Evolutionary conservation across 768 basidiomycete species (phyloP).

Genomic region (Tricholoma bakamatsutake): DNA sequence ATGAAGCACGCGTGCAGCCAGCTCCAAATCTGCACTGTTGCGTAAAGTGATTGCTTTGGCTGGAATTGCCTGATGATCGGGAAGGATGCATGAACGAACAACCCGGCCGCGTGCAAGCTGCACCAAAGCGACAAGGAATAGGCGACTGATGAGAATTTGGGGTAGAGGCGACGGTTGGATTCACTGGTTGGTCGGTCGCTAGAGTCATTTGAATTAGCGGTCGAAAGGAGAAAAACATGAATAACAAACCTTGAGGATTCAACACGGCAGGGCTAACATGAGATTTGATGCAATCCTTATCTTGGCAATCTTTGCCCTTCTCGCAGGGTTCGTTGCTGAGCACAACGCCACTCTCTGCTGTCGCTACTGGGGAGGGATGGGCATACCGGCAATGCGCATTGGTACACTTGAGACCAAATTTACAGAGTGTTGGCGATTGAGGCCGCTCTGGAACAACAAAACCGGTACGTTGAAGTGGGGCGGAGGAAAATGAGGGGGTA

Average conservation of each 20-base stretch:
- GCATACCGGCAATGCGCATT: constrained; percentile 87
- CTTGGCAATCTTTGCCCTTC: constrained; percentile 81
- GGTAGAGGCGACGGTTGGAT: constrained; percentile 25
- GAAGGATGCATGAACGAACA: constrained; percentile 69
- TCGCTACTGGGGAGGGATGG: constrained; percentile 96
- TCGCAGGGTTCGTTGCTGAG: constrained; percentile 93
- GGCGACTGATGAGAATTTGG: constrained; percentile 24
- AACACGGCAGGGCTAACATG: constrained; percentile 86
- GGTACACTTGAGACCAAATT: constrained; percentile 86
- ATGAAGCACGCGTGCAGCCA: constrained; percentile 79
- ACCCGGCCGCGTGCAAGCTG: constrained; percentile 59
- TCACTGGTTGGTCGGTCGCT: constrained; percentile 34
- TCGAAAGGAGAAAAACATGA: constrained; percentile 5
- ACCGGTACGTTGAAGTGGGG: constrained; percentile 32
- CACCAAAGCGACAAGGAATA: constrained; percentile 63
- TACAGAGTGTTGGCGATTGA: constrained; percentile 88
- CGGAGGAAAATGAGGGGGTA: constrained; percentile 17
- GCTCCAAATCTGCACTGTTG: constrained; percentile 80
- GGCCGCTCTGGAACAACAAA: constrained; percentile 72
- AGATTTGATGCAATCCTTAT: constrained; percentile 88
- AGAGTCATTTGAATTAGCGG: constrained; percentile 11
- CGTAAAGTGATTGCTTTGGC: constrained; percentile 29
- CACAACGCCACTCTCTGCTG: constrained; percentile 90
- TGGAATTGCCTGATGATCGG: constrained; percentile 24
- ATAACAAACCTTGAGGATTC: constrained; percentile 51